Evolutionary conservation across 305 asterid genomes (phyloP).

Genomic region (Stenogyne calaminthoides): DNA sequence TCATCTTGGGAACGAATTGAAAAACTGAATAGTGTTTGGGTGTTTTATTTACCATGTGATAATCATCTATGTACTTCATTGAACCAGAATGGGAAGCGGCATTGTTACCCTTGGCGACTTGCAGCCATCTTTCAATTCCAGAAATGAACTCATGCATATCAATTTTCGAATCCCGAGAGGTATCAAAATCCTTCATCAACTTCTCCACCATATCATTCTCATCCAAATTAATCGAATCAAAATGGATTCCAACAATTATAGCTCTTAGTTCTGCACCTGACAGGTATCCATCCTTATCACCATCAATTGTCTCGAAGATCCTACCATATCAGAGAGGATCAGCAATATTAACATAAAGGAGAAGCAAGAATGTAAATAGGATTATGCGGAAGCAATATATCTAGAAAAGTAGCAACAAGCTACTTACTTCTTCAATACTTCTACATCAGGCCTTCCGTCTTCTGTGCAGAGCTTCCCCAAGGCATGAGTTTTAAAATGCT

Average conservation of each 20-base stretch:
- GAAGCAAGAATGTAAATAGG: conserved; percentile 2
- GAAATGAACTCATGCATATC: conserved; percentile 54
- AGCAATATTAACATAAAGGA: background rate
- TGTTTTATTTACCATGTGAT: conserved; percentile 65
- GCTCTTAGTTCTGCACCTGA: conserved; percentile 71
- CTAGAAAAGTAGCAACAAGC: background rate
- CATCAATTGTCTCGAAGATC: conserved; percentile 67
- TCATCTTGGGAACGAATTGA: too few species aligned
- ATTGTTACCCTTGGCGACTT: conserved; percentile 61
- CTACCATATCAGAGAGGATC: conserved; percentile 40
- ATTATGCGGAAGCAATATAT: background rate
- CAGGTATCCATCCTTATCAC: conserved; percentile 53
- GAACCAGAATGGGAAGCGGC: conserved; percentile 43
- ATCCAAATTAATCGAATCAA: conserved; percentile 61
- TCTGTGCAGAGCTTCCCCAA: conserved; percentile 71
- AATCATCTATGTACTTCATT: conserved; percentile 58
- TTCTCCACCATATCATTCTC: conserved; percentile 59
- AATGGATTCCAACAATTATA: conserved; percentile 66
- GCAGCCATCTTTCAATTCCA: conserved; percentile 77
- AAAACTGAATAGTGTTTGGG: too few species aligned
- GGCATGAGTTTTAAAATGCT: conserved; percentile 62
- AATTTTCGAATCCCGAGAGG: conserved; percentile 49
- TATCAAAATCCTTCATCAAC: conserved; percentile 74
- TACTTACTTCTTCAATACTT: conserved; percentile 59
- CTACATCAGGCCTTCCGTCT: conserved; percentile 64